Evolutionary conservation across 805 yeast genomes (phyloP), one percentile per base, ranked within the genome.

Genomic region (Suhomyces canberraensis): DNA sequence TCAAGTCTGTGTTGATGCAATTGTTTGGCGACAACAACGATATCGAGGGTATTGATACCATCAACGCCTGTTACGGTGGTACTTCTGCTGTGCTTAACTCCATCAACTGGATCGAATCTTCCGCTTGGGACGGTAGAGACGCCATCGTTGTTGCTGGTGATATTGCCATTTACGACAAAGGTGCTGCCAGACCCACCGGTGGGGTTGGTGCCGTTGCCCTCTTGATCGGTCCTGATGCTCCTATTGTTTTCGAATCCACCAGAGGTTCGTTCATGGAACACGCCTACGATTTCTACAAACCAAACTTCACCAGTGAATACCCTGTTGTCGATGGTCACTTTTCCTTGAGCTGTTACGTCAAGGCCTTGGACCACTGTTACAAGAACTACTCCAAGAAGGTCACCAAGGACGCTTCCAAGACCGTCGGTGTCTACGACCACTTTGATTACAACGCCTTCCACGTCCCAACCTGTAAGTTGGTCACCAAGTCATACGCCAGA

Each of bases 151-250:
- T 91, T 16, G 81, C 93, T 60, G 98, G 97, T 66, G 98, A 93
- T 67, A 93, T 93, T 64, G 98, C 98, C 58, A 82, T 93, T 51
- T 93, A 93, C 68, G 89, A 90, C 54, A 79, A 90, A 70, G 98
- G 98, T 61, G 84, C 95, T 25, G 98, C 98, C 39, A 84, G 98
- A 76, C 98, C 98, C 58, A 93, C 98, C 36, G 98, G 98, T 64
- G 98, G 98, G 72, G 97, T 95, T 37, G 98, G 98, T 61, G 76
- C 95, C 32, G 95, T 91, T 42, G 98, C 98, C 29, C 54, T 93
- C 59, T 79, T 85, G 61, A 86, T 93, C 54, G 98, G 98, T 35
- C 96, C 98, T 36, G 95, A 93, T 60, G 97, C 98, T 27, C 98
- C 98, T 48, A 76, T 93, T 50, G 96, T 87, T 27, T 81, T 93